Evolutionary conservation across 345 rosid species (phyloP).

Genomic region (Eucalyptus marginata): DNA sequence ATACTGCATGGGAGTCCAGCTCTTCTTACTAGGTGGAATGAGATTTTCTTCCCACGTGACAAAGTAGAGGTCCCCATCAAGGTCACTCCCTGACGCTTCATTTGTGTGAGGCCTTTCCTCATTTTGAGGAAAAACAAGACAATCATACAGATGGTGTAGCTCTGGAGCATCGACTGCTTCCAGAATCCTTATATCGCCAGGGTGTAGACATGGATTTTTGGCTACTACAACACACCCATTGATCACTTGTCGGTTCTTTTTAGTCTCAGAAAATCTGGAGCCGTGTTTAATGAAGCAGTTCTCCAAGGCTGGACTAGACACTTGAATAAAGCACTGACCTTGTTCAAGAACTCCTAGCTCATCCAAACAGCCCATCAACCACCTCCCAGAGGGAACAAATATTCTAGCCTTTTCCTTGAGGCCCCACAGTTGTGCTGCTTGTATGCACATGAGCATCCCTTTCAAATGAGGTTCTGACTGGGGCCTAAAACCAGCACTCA

Average conservation of each 20-base stretch:
- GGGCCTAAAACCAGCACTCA: conserved; percentile 87
- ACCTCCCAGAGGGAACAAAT: conserved; percentile 76
- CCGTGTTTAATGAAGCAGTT: conserved; percentile 77
- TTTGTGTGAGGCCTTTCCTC: conserved; percentile 85
- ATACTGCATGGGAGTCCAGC: conserved; percentile 68
- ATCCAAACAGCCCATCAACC: conserved; percentile 96
- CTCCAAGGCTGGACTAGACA: conserved; percentile 58
- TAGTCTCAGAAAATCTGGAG: conserved; percentile 45
- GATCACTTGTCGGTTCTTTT: conserved; percentile 44
- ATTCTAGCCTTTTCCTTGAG: conserved; percentile 88
- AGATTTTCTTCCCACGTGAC: conserved; percentile 91
- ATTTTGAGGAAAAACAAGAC: conserved; percentile 84
- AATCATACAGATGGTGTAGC: conserved; percentile 67
- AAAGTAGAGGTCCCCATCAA: conserved; percentile 87
- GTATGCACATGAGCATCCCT: conserved; percentile 78
- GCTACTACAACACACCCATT: conserved; percentile 64
- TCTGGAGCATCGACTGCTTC: conserved; percentile 79
- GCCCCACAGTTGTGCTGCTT: conserved; percentile 85
- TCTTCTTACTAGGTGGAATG: conserved; percentile 66
- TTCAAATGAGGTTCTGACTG: conserved; percentile 70
- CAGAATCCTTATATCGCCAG: conserved; percentile 81
- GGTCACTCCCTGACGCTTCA: conserved; percentile 98
- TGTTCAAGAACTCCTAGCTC: conserved; percentile 72
- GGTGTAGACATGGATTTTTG: conserved; percentile 97
- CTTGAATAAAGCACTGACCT: conserved; percentile 90